Evolutionary conservation across 148 eudicot species (phyloP).

Genomic region (Nyssa sinensis): DNA sequence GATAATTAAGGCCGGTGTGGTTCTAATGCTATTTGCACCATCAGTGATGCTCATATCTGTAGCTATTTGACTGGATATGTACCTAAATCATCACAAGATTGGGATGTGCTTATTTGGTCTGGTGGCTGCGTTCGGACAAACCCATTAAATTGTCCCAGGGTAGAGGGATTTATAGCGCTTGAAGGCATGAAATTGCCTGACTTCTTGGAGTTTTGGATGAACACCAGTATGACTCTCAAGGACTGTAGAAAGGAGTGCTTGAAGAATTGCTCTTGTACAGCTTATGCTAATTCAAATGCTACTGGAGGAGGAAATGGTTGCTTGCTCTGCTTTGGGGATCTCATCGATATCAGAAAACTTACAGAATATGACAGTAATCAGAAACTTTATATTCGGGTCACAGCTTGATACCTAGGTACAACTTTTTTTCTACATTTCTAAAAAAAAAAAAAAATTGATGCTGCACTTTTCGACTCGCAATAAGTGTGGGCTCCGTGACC

Average conservation of each 20-base stretch:
- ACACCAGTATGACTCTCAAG: neutral
- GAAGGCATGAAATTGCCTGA: neutral
- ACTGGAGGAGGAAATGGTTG: slow-evolving; percentile 15
- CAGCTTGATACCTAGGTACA: slow-evolving; percentile 10
- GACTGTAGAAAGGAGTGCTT: neutral
- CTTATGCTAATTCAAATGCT: neutral
- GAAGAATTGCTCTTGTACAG: neutral
- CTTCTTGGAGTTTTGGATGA: neutral
- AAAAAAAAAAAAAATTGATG: too few relatives aligned
- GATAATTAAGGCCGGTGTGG: slow-evolving; percentile 27
- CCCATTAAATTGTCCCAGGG: neutral
- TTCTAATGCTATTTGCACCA: slow-evolving; percentile 19
- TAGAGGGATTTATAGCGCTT: neutral
- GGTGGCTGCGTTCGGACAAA: neutral
- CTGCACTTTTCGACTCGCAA: too few relatives aligned
- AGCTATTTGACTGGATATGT: neutral
- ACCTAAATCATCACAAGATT: neutral
- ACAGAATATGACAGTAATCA: neutral
- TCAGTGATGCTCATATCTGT: neutral
- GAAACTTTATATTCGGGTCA: slow-evolving; percentile 9
- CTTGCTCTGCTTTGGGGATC: slow-evolving; percentile 23
- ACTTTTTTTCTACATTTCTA: neutral
- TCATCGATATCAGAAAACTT: slow-evolving; percentile 18
- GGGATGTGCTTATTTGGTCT: neutral
- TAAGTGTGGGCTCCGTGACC: too few relatives aligned